Base-by-base conservation (phyloP, 75 land plant species). In the Selaginella moellendorffii region DNA sequence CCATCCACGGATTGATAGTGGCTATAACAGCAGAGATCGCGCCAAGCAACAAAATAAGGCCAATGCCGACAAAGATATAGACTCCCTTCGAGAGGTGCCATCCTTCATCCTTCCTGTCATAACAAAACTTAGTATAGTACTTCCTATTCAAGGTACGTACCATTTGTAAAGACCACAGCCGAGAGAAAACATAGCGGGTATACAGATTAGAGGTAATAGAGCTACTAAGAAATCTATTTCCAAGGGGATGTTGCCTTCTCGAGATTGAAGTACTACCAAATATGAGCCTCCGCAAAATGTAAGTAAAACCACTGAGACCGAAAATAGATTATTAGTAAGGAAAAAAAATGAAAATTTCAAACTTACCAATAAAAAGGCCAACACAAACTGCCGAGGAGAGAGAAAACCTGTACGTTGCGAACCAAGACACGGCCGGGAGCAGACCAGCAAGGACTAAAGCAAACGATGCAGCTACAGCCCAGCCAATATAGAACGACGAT, bases 231-330 rank as follows among this genome's bases (percentile, higher is more conserved):
- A 95, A 79, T 95, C 99, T 63, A 71, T 87, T 67, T 82, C 73
- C 9, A 74, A 63, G 1, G 97, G 99, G 61, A 77, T 58, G 61
- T 79, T 68, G 54, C 78, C 92, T 51, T 53, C 78, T 20, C 97
- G 82, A 63, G 83, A 76, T 5, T 77, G 78, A 61, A 90, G 84
- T 51, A 90, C 80, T 60, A 73, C 78, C 65, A 82, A 52, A 67
- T 95, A 95, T 29, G 99, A 95, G n/a, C 80, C 82, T 58, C 99
- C 97, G 77, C 91, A 95, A 72, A 95, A 95, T 22, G 72, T 73
- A 54, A 95, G 83, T 53, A 95, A 81, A 54, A 95, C 83, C 77
- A 79, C 99, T 95, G 64, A 65, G 70, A 14, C 5, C 29, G 30
- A 65, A 52, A 26, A 72, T 28, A 52, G 30, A n/a, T 19, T 66